A percentile compares a stretch with the other conserved stretches of the same genome.
These are phyloP conservation scores for Cucumis melo DNA, from an alignment of 306 rosid genomes.

Conservation along the genomic window DNA sequence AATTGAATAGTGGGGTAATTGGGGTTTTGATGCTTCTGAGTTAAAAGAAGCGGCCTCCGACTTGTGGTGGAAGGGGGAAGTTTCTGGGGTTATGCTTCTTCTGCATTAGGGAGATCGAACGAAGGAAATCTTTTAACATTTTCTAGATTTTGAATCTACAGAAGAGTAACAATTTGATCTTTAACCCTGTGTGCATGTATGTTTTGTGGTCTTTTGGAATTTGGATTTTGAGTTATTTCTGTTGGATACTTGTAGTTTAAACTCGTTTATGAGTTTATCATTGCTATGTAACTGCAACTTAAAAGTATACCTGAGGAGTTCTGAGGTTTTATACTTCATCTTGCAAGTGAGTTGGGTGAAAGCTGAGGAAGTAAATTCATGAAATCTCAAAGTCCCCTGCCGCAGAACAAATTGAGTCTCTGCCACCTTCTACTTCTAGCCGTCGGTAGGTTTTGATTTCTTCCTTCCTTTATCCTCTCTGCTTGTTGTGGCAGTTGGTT, in stretches of 20 bases:
- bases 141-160: not conserved
- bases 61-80: conserved; percentile 23
- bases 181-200: not conserved
- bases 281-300: not conserved
- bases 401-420: conserved; percentile 21
- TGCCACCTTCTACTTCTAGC: conserved; percentile 26
- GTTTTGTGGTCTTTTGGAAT: not conserved
- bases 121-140: not conserved
- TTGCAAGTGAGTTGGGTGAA: conserved; percentile 36
- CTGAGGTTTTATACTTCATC: not conserved
- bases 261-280: not conserved
- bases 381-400: conserved; percentile 77
- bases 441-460: conserved; percentile 30
- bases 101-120: not conserved
- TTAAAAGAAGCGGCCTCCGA: conserved; percentile 9
- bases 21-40: conserved; percentile 16
- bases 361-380: conserved; percentile 20
- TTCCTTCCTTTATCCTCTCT: conserved; percentile 1
- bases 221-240: conserved; percentile 1
- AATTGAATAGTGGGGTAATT: conserved; percentile 8
- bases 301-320: not conserved
- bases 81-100: conserved; percentile 44
- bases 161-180: not conserved
- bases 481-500: not conserved
- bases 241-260: not conserved